Conservation (phyloP, 2,329 filamentous ascomycete species). For the Claviceps arundinis region DNA sequence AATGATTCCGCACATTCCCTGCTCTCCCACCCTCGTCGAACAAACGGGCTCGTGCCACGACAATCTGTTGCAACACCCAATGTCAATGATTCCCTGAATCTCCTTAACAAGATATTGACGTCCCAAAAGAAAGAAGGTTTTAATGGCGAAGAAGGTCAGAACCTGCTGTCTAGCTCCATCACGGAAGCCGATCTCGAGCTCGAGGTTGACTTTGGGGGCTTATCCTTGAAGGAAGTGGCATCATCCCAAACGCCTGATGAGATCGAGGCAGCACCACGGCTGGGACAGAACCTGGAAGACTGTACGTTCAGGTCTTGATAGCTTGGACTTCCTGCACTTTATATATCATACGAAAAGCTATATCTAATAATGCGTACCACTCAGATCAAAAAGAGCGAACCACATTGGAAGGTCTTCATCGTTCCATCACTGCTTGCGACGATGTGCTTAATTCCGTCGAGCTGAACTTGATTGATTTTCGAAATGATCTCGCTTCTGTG, state of each 20-base stretch:
- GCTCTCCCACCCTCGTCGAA: conserved; percentile 46
- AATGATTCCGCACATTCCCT: conserved; percentile 69
- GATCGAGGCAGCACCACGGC: conserved; percentile 22
- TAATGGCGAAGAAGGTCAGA: conserved; percentile 5
- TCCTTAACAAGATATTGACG: conserved; percentile 41
- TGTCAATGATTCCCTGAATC: conserved; percentile 55
- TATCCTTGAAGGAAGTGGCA: conserved; percentile 64
- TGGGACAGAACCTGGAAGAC: conserved; percentile 53
- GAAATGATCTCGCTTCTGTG: conserved; percentile 80
- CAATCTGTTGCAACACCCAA: conserved; percentile 34
- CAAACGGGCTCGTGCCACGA: conserved; percentile 56
- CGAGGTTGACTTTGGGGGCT: conserved; percentile 64
- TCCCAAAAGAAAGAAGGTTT: conserved; percentile 11
- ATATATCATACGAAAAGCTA: neutral
- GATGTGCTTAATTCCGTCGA: conserved; percentile 89
- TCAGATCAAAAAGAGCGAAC: conserved; percentile 69
- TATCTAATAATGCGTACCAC: neutral
- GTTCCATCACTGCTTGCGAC: conserved; percentile 80
- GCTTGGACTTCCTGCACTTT: neutral
- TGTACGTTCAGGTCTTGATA: conserved; percentile 36
- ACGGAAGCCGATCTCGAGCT: conserved; percentile 43
- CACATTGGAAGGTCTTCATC: conserved; percentile 82
- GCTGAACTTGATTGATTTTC: conserved; percentile 81
- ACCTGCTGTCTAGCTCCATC: conserved; percentile 13
- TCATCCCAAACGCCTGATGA: conserved; percentile 17